A percentile compares a stretch with the other conserved stretches of the same genome.
These are phyloP conservation scores for Esteya vermicola DNA, from an alignment of 2,329 filamentous ascomycete species.

Conservation along the genomic window DNA sequence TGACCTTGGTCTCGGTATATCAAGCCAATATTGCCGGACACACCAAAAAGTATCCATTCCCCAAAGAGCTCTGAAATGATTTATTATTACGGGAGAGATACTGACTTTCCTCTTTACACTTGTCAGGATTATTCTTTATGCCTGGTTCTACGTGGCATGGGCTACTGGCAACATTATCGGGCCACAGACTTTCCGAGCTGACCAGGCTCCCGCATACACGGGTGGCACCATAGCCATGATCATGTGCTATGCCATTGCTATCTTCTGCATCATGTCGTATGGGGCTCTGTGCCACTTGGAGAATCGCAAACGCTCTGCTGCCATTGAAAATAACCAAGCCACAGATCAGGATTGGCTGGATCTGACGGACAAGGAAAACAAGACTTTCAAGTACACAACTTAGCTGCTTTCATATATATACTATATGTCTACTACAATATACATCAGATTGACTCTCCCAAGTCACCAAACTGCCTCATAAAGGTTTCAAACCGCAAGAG, in stretches of 20 bases:
- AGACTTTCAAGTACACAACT: constrained; percentile 27
- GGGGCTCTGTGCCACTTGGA: constrained; percentile 3
- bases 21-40: constrained; percentile 11
- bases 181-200: constrained; percentile 39
- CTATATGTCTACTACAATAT: no score
- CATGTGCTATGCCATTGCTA: constrained; percentile 7
- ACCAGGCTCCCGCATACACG: constrained; percentile 35
- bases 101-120: neutral
- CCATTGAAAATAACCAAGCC: neutral
- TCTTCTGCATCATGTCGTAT: constrained; percentile 5
- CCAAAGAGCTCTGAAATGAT: no score
- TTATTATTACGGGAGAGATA: no score
- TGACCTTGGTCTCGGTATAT: constrained; percentile 11
- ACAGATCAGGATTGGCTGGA: constrained; percentile 26
- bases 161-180: constrained; percentile 14
- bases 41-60: constrained; percentile 8
- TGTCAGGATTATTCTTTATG: constrained; percentile 6
- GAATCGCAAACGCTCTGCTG: neutral
- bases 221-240: constrained; percentile 29
- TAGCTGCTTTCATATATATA: no score
- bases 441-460: neutral
- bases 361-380: constrained; percentile 43
- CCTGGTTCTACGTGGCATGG: constrained; percentile 19
- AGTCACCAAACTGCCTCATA: constrained; percentile 2
- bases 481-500: constrained; percentile 8